Evolutionary conservation across 768 basidiomycete genomes (phyloP).

Genomic region (Amanita rimosa): DNA sequence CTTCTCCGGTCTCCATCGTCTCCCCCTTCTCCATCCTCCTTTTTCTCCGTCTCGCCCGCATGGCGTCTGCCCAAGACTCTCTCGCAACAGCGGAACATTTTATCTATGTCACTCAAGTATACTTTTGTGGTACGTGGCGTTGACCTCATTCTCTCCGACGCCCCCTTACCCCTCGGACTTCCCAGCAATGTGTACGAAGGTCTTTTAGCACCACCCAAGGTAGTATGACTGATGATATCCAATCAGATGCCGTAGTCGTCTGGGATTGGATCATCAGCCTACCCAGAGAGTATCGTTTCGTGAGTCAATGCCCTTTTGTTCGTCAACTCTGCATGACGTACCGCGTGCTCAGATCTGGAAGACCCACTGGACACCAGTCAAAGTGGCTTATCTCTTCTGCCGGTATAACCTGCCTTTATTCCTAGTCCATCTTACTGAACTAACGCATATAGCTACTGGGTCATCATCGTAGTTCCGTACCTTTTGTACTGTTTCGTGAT

Average conservation of each 20-base stretch:
- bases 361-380: constrained; percentile 77
- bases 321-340: constrained; percentile 13
- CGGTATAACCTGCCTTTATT: constrained; percentile 33
- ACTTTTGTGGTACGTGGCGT: constrained; percentile 68
- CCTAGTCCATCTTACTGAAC: background rate
- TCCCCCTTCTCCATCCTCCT: constrained; percentile 15
- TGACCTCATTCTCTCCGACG: constrained; percentile 12
- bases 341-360: constrained; percentile 54
- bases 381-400: constrained; percentile 76
- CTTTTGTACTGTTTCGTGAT: constrained; percentile 66
- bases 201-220: constrained; percentile 14
- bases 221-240: constrained; percentile 16
- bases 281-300: constrained; percentile 69
- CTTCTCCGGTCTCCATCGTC: constrained; percentile 27
- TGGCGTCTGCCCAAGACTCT: constrained; percentile 22
- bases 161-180: constrained; percentile 18
- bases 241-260: constrained; percentile 62
- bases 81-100: constrained; percentile 57
- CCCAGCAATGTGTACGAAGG: constrained; percentile 59
- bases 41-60: constrained; percentile 16
- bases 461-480: constrained; percentile 69
- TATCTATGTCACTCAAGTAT: constrained; percentile 73
- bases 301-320: constrained; percentile 21
- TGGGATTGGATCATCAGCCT: constrained; percentile 83
- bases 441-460: constrained; percentile 54